These are phyloP conservation scores for Penicillium sp. DNA, from an alignment of 2,329 filamentous ascomycete species.

Conservation along the genomic window DNA sequence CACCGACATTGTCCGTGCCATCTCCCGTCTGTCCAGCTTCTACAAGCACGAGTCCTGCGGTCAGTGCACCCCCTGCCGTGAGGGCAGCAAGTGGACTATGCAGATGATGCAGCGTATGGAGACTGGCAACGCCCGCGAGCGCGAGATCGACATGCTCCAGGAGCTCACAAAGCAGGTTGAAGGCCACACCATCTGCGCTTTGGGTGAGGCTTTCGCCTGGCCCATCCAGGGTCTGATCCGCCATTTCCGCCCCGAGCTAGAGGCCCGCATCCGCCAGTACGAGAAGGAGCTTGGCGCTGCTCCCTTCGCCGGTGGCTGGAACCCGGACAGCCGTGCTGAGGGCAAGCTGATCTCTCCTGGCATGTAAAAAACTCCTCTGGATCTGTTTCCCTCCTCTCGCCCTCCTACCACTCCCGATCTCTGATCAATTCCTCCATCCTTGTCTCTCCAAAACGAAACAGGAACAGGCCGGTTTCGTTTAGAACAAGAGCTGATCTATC, in stretches of 20 bases:
- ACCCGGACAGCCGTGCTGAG: constrained; percentile 68
- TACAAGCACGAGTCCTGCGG: constrained; percentile 98
- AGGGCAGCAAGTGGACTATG: constrained; percentile 98
- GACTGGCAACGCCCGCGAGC: constrained; percentile 78
- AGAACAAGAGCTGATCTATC: constrained; percentile 18
- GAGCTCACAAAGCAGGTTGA: constrained; percentile 99
- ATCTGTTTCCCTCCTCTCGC: constrained; percentile 29
- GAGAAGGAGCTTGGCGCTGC: constrained; percentile 68
- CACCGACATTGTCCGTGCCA: constrained; percentile 90
- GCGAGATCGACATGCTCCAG: constrained; percentile 99
- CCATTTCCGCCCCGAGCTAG: constrained; percentile 94
- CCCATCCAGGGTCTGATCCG: constrained; percentile 96
- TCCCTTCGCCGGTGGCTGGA: constrained; percentile 84
- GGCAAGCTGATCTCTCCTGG: constrained; percentile 85
- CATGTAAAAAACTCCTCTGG: constrained; percentile 60
- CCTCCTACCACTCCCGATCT: constrained; percentile 2
- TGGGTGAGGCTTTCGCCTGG: constrained; percentile 98
- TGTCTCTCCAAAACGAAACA: constrained; percentile 19
- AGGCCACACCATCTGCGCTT: constrained; percentile 96
- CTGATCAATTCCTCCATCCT: constrained; percentile 8
- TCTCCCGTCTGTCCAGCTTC: constrained; percentile 89
- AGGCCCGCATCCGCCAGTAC: constrained; percentile 83
- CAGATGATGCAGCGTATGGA: constrained; percentile 98
- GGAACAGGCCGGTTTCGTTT: constrained; percentile 15
- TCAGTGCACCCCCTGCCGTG: constrained; percentile 98